These are phyloP conservation scores for Plasmodiophora brassicae DNA, from an alignment of 208 protist genomes.

Conservation along the genomic window DNA sequence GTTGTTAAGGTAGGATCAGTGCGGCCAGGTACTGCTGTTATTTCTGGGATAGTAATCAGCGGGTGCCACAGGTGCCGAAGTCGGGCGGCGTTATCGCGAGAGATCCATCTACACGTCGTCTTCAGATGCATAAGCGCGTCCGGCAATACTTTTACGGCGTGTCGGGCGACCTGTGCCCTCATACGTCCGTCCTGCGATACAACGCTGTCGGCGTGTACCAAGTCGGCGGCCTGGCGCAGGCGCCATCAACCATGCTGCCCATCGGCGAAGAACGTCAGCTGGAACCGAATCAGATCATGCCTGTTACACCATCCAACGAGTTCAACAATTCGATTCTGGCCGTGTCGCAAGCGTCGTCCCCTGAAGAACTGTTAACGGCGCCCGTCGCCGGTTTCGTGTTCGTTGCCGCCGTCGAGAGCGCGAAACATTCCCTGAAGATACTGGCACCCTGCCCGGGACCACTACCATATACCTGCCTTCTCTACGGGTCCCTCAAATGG, in stretches of 20 bases:
- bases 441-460: neutral
- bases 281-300: neutral
- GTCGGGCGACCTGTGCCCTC: neutral
- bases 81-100: neutral
- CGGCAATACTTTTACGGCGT: neutral
- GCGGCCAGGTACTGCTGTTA: no score
- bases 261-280: neutral
- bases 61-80: neutral
- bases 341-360: constrained; percentile 4
- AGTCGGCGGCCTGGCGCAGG: neutral
- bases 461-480: neutral
- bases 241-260: constrained; percentile 12
- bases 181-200: neutral
- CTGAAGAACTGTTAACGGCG: neutral
- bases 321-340: neutral
- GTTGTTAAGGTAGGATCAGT: no score
- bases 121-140: neutral
- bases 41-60: no score
- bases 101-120: neutral
- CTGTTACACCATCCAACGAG: neutral
- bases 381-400: neutral
- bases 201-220: neutral
- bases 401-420: neutral
- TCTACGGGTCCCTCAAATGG: constrained; percentile 11
- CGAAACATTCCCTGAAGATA: neutral